Evolutionary conservation across 352 stramenopile genomes (phyloP).

Genomic region (Phytophthora crassamura): DNA sequence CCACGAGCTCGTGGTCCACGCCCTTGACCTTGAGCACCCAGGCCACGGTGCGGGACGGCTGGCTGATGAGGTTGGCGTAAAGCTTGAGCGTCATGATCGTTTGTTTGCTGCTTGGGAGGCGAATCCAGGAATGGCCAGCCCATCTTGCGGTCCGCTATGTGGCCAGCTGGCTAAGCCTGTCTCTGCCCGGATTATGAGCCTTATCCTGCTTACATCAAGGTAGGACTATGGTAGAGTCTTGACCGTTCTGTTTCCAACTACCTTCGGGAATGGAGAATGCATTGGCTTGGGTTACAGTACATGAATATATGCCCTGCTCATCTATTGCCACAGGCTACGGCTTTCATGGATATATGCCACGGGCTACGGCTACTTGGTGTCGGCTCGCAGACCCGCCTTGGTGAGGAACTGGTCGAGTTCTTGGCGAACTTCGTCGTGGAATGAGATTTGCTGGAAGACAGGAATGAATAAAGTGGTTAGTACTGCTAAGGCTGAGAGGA

Average conservation of each 20-base stretch:
- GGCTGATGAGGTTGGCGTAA: slow-evolving; percentile 69
- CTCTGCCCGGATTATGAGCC: slow-evolving; percentile 19
- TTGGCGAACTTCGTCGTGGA: slow-evolving; percentile 37
- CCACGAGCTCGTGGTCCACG: slow-evolving; percentile 46
- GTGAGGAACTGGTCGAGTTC: slow-evolving; percentile 38
- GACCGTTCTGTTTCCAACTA: background rate
- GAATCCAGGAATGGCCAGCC: slow-evolving; percentile 31
- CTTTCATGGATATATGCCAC: no score
- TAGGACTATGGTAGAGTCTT: slow-evolving; percentile 16
- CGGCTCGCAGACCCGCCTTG: slow-evolving; percentile 9
- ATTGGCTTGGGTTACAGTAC: slow-evolving; percentile 1
- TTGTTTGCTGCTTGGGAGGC: slow-evolving; percentile 3
- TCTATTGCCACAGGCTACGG: no score
- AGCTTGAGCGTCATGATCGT: slow-evolving; percentile 50
- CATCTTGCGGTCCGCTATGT: no score
- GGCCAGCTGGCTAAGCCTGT: slow-evolving; percentile 6
- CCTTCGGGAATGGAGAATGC: background rate
- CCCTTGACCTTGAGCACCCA: slow-evolving; percentile 62
- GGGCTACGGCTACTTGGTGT: slow-evolving; percentile 15
- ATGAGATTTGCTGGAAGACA: slow-evolving; percentile 29
- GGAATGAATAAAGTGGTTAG: background rate
- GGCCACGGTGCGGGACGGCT: slow-evolving; percentile 47
- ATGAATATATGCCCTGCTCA: slow-evolving; percentile 5
- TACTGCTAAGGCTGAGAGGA: background rate
- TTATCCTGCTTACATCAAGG: slow-evolving; percentile 27